Conservation (phyloP, 768 basidiomycete species). For the Tulasnella sp. region DNA sequence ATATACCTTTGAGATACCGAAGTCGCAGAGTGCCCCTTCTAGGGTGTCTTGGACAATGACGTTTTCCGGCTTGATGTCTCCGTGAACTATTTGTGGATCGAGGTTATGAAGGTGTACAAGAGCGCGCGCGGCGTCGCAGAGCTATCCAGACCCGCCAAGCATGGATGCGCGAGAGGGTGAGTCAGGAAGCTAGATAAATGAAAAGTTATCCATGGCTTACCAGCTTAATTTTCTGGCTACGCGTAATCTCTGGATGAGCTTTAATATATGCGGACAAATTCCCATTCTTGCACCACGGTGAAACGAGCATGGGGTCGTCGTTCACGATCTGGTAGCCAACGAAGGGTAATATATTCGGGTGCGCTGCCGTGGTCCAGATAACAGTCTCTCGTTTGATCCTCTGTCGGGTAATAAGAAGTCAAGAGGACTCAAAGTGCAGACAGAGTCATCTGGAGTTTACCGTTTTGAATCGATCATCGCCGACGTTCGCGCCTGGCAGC, state of each 20-base stretch:
- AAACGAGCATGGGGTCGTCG: neutral
- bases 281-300: neutral
- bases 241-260: neutral
- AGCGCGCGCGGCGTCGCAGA: neutral
- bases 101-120: neutral
- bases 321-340: neutral
- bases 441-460: neutral
- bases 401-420: neutral
- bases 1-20: neutral
- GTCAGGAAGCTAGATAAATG: neutral
- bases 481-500: neutral
- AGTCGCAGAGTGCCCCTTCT: neutral
- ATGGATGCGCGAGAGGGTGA: neutral
- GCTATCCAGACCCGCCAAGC: neutral
- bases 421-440: neutral
- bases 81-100: neutral
- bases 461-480: neutral
- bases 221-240: neutral
- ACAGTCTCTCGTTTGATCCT: neutral
- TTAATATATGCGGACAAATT: neutral
- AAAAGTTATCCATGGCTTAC: neutral
- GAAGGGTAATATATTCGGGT: neutral
- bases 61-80: neutral
- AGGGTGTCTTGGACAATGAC: neutral
- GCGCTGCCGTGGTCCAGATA: neutral